These are phyloP conservation scores for Zalaria sp. DNA, from an alignment of 2,329 filamentous ascomycete genomes.

Conservation along the genomic window DNA sequence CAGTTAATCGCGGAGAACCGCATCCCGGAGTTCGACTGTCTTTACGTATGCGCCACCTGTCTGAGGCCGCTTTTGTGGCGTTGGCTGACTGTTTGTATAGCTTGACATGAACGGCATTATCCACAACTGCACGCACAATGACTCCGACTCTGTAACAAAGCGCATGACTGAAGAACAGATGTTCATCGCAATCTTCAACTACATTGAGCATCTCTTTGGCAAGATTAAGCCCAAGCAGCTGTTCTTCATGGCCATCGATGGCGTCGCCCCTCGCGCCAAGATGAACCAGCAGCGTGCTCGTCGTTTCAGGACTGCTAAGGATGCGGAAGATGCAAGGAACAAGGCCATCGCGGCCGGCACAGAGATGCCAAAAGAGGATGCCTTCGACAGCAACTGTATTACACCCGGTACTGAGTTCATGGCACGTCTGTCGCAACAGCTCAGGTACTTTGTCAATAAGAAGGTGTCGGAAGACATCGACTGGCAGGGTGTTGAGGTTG, in stretches of 20 bases:
- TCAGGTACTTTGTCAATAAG: slow-evolving; percentile 98
- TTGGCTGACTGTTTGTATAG: slow-evolving; percentile 22
- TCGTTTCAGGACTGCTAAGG: slow-evolving; percentile 85
- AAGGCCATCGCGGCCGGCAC: slow-evolving; percentile 82
- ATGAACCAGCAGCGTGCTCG: slow-evolving; percentile 98
- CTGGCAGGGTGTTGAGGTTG: slow-evolving; percentile 93
- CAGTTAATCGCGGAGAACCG: slow-evolving; percentile 97
- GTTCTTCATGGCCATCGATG: slow-evolving; percentile 99
- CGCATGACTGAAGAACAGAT: slow-evolving; percentile 95
- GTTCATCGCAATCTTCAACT: slow-evolving; percentile 99
- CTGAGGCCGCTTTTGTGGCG: background rate
- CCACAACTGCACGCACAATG: slow-evolving; percentile 97
- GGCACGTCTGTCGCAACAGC: slow-evolving; percentile 83
- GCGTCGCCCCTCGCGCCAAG: slow-evolving; percentile 92
- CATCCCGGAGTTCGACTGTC: slow-evolving; percentile 96
- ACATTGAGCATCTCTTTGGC: slow-evolving; percentile 95
- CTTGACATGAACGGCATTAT: slow-evolving; percentile 99
- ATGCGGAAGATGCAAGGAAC: slow-evolving; percentile 77
- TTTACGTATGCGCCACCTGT: slow-evolving; percentile 49
- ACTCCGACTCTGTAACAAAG: slow-evolving; percentile 81
- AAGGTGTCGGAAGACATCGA: slow-evolving; percentile 94
- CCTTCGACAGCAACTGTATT: slow-evolving; percentile 98
- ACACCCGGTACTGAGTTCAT: slow-evolving; percentile 97
- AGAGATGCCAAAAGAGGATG: slow-evolving; percentile 85
- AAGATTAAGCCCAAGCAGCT: slow-evolving; percentile 98